Evolutionary conservation across 768 basidiomycete genomes (phyloP).

Genomic region (Suillus variegatus): DNA sequence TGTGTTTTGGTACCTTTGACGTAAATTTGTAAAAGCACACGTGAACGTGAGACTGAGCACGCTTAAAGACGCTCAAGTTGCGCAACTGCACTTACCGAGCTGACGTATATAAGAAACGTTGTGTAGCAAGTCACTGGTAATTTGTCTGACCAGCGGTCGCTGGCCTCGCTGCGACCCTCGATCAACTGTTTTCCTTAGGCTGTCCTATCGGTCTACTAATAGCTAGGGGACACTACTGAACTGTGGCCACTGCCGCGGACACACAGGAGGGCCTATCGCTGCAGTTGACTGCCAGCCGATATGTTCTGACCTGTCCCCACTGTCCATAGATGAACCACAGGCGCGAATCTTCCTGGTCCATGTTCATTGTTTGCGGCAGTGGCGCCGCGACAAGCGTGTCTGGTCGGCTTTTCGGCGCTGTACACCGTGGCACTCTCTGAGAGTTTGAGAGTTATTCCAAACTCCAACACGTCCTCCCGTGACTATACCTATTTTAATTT

Average conservation of each 20-base stretch:
- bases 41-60: neutral
- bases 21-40: neutral
- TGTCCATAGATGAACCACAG: neutral
- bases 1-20: neutral
- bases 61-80: no score
- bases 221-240: neutral
- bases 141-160: no score
- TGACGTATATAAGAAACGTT: no score
- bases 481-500: neutral
- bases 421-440: neutral
- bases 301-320: neutral
- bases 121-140: no score
- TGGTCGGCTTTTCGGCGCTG: neutral
- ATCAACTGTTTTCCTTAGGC: neutral
- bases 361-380: neutral
- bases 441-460: neutral
- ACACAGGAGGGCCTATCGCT: neutral
- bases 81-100: no score
- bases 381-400: neutral
- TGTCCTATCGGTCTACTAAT: neutral
- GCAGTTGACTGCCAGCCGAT: neutral
- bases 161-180: neutral
- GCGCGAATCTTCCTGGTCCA: neutral
- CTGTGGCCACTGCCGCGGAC: neutral
- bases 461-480: neutral